Evolutionary conservation across 2,329 filamentous ascomycete species (phyloP).

Genomic region (Fusarium sp.): DNA sequence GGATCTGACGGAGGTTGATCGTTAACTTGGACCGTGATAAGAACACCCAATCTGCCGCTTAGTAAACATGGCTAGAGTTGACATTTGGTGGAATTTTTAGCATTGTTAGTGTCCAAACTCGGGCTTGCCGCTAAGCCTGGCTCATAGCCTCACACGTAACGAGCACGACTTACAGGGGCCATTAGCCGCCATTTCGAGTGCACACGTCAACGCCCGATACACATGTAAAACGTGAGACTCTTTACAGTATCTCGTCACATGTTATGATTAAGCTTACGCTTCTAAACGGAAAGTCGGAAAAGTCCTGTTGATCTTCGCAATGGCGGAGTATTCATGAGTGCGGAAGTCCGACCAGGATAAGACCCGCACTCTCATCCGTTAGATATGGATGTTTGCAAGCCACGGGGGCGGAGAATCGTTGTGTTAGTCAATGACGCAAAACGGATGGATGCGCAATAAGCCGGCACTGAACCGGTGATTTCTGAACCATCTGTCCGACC

Average conservation of each 20-base stretch:
- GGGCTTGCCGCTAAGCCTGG: background rate
- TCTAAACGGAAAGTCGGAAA: background rate
- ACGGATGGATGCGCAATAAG: background rate
- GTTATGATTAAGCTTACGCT: background rate
- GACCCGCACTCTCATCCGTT: background rate
- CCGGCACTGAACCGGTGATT: background rate
- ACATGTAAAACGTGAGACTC: background rate
- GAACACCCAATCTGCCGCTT: slow-evolving; percentile 9
- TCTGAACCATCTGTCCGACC: background rate
- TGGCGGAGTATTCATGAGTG: background rate
- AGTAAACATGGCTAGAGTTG: background rate
- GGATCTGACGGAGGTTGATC: slow-evolving; percentile 6
- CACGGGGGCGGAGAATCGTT: too few relatives aligned
- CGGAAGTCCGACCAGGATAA: slow-evolving; percentile 1
- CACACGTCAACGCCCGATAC: background rate
- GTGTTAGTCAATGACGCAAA: background rate
- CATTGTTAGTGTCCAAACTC: too few relatives aligned
- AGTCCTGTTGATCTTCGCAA: too few relatives aligned
- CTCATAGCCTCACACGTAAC: background rate
- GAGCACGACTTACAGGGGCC: background rate
- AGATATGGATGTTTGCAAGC: background rate
- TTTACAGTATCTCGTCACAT: background rate
- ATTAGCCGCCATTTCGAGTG: background rate
- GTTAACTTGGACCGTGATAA: background rate
- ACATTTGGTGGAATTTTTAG: background rate